Conservation (phyloP, 768 basidiomycete genomes). For the Amanita exitialis region DNA sequence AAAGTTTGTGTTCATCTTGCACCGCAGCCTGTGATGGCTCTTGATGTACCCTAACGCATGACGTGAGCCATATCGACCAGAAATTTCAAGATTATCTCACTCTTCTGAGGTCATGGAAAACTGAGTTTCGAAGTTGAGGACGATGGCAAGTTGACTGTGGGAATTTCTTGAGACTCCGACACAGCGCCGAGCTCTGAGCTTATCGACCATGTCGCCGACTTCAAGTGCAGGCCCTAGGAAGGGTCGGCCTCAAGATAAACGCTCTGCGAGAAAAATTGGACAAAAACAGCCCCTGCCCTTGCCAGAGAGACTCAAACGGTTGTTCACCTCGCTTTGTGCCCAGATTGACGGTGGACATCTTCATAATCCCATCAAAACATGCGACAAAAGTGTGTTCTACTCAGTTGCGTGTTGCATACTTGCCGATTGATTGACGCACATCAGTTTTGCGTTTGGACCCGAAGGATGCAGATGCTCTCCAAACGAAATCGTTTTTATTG, state of each 20-base stretch:
- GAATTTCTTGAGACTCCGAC: constrained; percentile 14
- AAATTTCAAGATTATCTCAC: constrained; percentile 20
- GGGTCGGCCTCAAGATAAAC: constrained; percentile 8
- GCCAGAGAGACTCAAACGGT: constrained; percentile 36
- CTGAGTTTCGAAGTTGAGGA: constrained; percentile 12
- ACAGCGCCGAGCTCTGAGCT: not conserved
- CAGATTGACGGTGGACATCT: constrained; percentile 90
- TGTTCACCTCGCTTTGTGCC: constrained; percentile 73
- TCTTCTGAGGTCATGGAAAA: constrained; percentile 41
- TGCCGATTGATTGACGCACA: not conserved
- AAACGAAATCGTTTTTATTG: constrained; percentile 81
- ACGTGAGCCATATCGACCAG: not conserved
- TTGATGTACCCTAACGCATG: constrained; percentile 15
- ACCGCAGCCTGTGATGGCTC: constrained; percentile 19
- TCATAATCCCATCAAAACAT: constrained; percentile 80
- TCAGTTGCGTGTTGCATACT: constrained; percentile 7
- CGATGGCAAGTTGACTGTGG: constrained; percentile 20
- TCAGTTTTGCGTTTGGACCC: constrained; percentile 67
- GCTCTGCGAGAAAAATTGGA: constrained; percentile 14
- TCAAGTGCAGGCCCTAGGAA: constrained; percentile 7
- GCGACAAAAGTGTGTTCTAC: constrained; percentile 69
- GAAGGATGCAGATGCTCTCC: constrained; percentile 57
- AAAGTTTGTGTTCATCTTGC: constrained; percentile 23
- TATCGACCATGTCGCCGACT: constrained; percentile 12
- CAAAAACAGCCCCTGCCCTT: constrained; percentile 23